Conservation (phyloP, 345 rosid genomes). For the Aquilaria malaccensis region DNA sequence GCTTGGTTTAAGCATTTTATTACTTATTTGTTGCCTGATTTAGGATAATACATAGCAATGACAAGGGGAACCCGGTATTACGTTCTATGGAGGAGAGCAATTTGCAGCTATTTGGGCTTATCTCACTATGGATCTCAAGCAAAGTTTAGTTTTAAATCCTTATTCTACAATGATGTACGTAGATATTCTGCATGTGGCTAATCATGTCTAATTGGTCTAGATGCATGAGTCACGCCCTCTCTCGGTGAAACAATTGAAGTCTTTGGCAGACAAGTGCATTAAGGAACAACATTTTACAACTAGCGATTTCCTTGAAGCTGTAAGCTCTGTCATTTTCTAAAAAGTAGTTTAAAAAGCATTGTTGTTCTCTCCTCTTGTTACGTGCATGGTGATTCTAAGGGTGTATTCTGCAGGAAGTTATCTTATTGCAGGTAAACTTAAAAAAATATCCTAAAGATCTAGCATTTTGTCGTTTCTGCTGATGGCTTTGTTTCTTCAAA, state of each 20-base stretch:
- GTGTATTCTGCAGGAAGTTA: constrained; percentile 40
- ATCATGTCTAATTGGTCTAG: constrained; percentile 12
- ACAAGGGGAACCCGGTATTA: constrained; percentile 51
- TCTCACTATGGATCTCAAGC: constrained; percentile 70
- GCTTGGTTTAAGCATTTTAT: neutral
- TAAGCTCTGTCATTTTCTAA: constrained; percentile 22
- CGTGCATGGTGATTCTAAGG: constrained; percentile 12
- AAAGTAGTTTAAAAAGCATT: neutral
- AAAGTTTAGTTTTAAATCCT: constrained; percentile 33
- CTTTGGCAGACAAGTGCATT: constrained; percentile 46
- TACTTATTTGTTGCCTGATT: neutral
- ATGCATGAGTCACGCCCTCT: constrained; percentile 50
- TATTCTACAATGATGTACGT: neutral
- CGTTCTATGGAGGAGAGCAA: constrained; percentile 56
- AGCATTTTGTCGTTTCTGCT: neutral
- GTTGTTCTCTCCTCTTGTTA: neutral
- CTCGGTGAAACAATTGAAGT: constrained; percentile 41
- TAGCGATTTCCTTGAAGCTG: constrained; percentile 70
- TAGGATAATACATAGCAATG: constrained; percentile 28
- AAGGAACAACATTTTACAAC: constrained; percentile 56
- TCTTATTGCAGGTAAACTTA: constrained; percentile 56
- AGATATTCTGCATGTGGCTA: neutral
- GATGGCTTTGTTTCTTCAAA: constrained; percentile 15
- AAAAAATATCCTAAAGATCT: neutral
- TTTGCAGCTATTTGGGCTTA: constrained; percentile 60